Percentiles rank a stretch among this genome's conserved stretches.
Conservation (phyloP, 1,284 basidiomycete genomes). For the Puccinia horiana region DNA sequence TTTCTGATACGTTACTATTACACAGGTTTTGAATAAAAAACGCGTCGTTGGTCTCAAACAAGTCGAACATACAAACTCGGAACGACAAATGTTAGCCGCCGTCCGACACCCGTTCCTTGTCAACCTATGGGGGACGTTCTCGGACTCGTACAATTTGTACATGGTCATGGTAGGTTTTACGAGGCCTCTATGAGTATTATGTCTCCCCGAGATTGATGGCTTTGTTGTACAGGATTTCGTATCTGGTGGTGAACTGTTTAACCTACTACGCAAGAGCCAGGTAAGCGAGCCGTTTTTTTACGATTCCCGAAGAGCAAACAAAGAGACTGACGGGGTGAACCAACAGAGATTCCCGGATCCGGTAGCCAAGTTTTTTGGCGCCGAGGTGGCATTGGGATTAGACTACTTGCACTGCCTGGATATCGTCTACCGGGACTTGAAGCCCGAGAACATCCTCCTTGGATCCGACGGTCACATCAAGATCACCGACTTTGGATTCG, state of each 20-base stretch:
- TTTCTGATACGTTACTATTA: conserved; percentile 82
- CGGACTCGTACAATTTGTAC: conserved; percentile 67
- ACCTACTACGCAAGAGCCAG: conserved; percentile 80
- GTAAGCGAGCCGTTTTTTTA: conserved; percentile 62
- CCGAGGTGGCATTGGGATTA: conserved; percentile 91
- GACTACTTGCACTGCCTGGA: conserved; percentile 86
- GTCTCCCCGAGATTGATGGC: neutral
- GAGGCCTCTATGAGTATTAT: no score
- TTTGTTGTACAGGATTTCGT: conserved; percentile 73
- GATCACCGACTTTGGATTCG: conserved; percentile 43
- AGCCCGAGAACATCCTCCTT: conserved; percentile 35
- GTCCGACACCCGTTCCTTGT: conserved; percentile 65
- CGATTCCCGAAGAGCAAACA: neutral
- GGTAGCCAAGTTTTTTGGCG: conserved; percentile 98
- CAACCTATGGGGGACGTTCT: conserved; percentile 50
- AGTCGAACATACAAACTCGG: conserved; percentile 65
- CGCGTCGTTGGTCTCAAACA: conserved; percentile 64
- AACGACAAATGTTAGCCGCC: conserved; percentile 61
- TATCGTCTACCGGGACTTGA: conserved; percentile 49
- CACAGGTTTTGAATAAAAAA: conserved; percentile 65
- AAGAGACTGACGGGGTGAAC: neutral
- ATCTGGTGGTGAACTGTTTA: conserved; percentile 93
- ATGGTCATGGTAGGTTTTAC: conserved; percentile 81
- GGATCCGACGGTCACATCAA: conserved; percentile 21
- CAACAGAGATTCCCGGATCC: conserved; percentile 97